phyloP scores from a whole-genome alignment of 176 grass and related monocot species.

The Neostapfia colusana region DNA sequence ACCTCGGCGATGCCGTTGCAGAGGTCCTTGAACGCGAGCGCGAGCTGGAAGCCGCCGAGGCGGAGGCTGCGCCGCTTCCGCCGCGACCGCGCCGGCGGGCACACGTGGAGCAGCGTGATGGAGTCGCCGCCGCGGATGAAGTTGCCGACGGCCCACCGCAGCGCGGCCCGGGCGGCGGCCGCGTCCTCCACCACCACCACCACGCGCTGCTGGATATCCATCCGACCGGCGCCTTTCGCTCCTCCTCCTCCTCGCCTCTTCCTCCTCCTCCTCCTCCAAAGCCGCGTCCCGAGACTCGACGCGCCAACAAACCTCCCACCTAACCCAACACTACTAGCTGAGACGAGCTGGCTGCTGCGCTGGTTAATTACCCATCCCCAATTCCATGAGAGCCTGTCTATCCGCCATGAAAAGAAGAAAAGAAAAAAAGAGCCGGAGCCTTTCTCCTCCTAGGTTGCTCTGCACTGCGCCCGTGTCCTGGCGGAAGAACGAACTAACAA shows the following conservation, averaged over 20 bases:
- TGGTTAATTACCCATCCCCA: background rate
- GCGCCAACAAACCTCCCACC: background rate
- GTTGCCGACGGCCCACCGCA: conserved; percentile 85
- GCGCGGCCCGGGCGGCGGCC: conserved; percentile 56
- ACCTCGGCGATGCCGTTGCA: conserved; percentile 95
- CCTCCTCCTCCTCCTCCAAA: background rate
- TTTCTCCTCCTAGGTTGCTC: background rate
- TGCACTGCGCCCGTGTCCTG: background rate
- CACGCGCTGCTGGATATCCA: conserved; percentile 87
- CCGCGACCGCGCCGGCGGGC: conserved; percentile 56
- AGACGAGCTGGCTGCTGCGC: background rate
- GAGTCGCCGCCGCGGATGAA: conserved; percentile 79
- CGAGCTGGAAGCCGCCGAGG: conserved; percentile 80
- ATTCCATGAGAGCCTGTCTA: background rate
- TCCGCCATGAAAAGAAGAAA: background rate
- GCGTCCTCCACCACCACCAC: conserved; percentile 88
- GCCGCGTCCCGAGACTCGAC: too few species aligned
- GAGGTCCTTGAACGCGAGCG: conserved; percentile 91
- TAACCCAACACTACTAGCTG: background rate
- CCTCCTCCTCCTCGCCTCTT: too few species aligned
- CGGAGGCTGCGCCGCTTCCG: conserved; percentile 54
- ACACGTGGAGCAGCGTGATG: conserved; percentile 90
- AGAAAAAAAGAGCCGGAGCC: background rate
- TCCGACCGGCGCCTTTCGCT: background rate
- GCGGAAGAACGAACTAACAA: background rate